Percentiles rank a stretch among this genome's conserved stretches.
Conservation (phyloP, 2,329 filamentous ascomycete genomes). For the Fusarium scirpi region DNA sequence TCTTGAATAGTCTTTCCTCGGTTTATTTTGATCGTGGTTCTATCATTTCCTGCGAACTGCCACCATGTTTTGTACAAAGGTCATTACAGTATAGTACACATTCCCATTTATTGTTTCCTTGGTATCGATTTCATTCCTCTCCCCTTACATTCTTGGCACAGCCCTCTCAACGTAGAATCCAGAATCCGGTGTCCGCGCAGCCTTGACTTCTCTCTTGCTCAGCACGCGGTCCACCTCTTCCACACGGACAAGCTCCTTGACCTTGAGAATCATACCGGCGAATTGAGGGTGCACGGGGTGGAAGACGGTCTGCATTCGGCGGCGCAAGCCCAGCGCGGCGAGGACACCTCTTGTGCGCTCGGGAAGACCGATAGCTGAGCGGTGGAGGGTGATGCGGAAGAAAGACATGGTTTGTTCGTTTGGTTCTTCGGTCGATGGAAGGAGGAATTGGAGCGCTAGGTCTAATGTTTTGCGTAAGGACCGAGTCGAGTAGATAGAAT, state of each 20-base stretch:
- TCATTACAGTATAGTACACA: slow-evolving; percentile 52
- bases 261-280: slow-evolving; percentile 91
- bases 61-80: slow-evolving; percentile 42
- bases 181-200: slow-evolving; percentile 76
- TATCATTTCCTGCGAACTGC: slow-evolving; percentile 10
- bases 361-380: slow-evolving; percentile 90
- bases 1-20: slow-evolving; percentile 4
- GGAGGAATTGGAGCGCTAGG: slow-evolving; percentile 20
- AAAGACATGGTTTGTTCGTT: slow-evolving; percentile 69
- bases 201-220: slow-evolving; percentile 76
- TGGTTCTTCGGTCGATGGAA: background rate
- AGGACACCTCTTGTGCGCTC: slow-evolving; percentile 83
- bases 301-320: slow-evolving; percentile 88
- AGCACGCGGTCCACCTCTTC: slow-evolving; percentile 77
- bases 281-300: slow-evolving; percentile 84
- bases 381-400: slow-evolving; percentile 92
- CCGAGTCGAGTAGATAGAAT: background rate
- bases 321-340: slow-evolving; percentile 84
- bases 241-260: slow-evolving; percentile 91
- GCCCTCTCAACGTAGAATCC: slow-evolving; percentile 84
- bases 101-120: slow-evolving; percentile 4
- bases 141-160: slow-evolving; percentile 44
- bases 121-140: background rate
- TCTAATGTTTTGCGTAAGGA: slow-evolving; percentile 24
- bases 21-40: slow-evolving; percentile 22